Evolutionary conservation across 169 alveolate genomes (phyloP), one percentile per base, ranked within the genome.

Genomic region (Plasmodium fragile): DNA sequence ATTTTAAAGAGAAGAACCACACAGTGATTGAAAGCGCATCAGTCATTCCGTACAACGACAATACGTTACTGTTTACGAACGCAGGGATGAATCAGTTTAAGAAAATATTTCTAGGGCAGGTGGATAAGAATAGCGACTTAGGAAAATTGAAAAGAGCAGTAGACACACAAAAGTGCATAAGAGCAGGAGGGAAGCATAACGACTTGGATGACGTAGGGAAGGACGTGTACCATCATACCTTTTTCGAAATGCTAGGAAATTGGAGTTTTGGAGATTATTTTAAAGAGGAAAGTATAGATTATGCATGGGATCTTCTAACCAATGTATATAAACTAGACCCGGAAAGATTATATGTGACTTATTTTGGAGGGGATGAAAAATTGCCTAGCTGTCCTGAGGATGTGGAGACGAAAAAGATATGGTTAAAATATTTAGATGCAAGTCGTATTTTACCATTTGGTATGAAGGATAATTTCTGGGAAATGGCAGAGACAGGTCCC

Each of bases 401-500:
- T 92, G 59, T 82, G 55, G 99, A 98, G 92, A 97, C 99, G 28
- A 96, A 96, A 79, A 95, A 94, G 25, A 79, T 98, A 69, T 98
- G 99, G 99, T 80, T 92, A 75, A 87, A 97, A 87, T 97, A 98
- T 85, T 71, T 98, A 49, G 99, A 98, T 18, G 97, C 92, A 22
- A 87, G 79, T 22, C 87, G 94, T 69, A 96, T 93, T n/a, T 69
- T 96, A 80, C 98, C 99, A 18, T 98, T 98, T 83, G 98, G 98
- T 2, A 82, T 94, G 93, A 97, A 97, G 84, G 99, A 98, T 32
- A 98, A 98, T 94, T 98, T 98, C 96, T 98, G 99, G 99, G 99
- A 98, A 96, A 98, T 98, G 99, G 99, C 99, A 2, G 99, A 98
- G 85, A 97, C 99, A 3, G 99, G 99, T 28, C 99, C 99, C 10